phyloP scores from a whole-genome alignment of 805 yeast species.

The Komagataella pseudopastoris region DNA sequence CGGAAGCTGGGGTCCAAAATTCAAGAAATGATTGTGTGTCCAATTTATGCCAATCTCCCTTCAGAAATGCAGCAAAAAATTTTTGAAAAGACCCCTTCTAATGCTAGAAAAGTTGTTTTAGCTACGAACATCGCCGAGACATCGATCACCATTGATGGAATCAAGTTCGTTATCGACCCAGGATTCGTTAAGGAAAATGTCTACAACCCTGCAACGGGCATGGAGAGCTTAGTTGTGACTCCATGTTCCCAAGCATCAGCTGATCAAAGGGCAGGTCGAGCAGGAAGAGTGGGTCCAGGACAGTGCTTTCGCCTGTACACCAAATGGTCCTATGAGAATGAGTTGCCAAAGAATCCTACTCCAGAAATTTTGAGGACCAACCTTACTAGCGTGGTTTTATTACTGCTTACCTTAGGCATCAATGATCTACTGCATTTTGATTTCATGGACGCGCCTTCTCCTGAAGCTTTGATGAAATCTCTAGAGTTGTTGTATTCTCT shows the following conservation, averaged over 20 bases:
- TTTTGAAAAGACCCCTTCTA: constrained; percentile 77
- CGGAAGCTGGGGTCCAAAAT: constrained; percentile 45
- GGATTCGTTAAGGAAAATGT: constrained; percentile 91
- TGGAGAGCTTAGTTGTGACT: constrained; percentile 73
- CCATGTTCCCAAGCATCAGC: constrained; percentile 95
- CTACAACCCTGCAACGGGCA: constrained; percentile 76
- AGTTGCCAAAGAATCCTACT: constrained; percentile 63
- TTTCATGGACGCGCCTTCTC: constrained; percentile 82
- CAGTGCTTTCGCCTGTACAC: constrained; percentile 86
- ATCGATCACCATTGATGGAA: constrained; percentile 92
- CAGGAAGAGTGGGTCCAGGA: constrained; percentile 96
- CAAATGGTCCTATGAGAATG: constrained; percentile 66
- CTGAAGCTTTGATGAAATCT: constrained; percentile 58
- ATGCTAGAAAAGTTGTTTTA: constrained; percentile 71
- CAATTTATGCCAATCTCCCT: constrained; percentile 87
- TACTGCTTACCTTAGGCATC: constrained; percentile 74
- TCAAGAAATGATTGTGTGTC: constrained; percentile 57
- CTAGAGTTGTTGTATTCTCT: constrained; percentile 72
- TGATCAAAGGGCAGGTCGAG: constrained; percentile 94
- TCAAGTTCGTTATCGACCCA: constrained; percentile 85
- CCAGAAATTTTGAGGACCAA: constrained; percentile 91
- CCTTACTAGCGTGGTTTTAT: constrained; percentile 58
- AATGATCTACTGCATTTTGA: constrained; percentile 74
- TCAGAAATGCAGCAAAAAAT: constrained; percentile 69
- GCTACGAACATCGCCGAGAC: constrained; percentile 98